Percentiles rank a stretch among this genome's conserved stretches.
These are phyloP conservation scores for Penicillium odoratum DNA, from an alignment of 495 filamentous ascomycete genomes.

Conservation along the genomic window DNA sequence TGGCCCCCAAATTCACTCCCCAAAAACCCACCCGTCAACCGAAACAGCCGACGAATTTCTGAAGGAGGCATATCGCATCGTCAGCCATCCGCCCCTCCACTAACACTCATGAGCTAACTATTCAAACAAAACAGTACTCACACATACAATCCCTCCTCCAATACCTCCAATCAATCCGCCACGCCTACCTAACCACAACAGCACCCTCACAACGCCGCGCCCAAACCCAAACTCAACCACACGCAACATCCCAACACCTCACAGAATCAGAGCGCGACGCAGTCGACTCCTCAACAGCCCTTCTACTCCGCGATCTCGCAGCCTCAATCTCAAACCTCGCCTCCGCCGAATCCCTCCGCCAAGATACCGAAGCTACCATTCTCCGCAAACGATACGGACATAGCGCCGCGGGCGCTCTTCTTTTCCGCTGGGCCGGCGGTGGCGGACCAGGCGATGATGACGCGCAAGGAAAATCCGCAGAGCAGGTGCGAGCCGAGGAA, in stretches of 20 bases:
- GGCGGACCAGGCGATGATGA: constrained; percentile 23
- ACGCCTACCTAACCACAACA: constrained; percentile 84
- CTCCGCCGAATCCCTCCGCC: constrained; percentile 78
- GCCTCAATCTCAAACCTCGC: constrained; percentile 72
- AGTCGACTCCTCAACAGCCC: constrained; percentile 82
- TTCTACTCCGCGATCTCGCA: constrained; percentile 79
- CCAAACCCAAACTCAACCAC: constrained; percentile 20
- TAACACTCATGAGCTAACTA: constrained; percentile 11
- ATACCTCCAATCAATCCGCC: constrained; percentile 80
- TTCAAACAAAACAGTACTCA: constrained; percentile 60
- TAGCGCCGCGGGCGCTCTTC: constrained; percentile 23
- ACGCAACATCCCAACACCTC: constrained; percentile 40
- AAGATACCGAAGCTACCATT: constrained; percentile 64
- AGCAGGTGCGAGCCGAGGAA: constrained; percentile 73
- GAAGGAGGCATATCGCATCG: constrained; percentile 93
- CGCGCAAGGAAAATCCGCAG: constrained; percentile 48
- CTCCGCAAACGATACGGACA: constrained; percentile 67
- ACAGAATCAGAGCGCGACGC: constrained; percentile 71
- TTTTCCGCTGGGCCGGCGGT: constrained; percentile 71
- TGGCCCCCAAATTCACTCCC: constrained; percentile 6
- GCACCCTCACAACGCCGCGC: constrained; percentile 43
- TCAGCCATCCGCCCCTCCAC: constrained; percentile 41
- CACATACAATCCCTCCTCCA: constrained; percentile 74
- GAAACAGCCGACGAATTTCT: constrained; percentile 81
- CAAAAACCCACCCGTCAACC: constrained; percentile 28